phyloP scores from a whole-genome alignment of 1,284 basidiomycete genomes.

The Porogramme epimiltina region DNA sequence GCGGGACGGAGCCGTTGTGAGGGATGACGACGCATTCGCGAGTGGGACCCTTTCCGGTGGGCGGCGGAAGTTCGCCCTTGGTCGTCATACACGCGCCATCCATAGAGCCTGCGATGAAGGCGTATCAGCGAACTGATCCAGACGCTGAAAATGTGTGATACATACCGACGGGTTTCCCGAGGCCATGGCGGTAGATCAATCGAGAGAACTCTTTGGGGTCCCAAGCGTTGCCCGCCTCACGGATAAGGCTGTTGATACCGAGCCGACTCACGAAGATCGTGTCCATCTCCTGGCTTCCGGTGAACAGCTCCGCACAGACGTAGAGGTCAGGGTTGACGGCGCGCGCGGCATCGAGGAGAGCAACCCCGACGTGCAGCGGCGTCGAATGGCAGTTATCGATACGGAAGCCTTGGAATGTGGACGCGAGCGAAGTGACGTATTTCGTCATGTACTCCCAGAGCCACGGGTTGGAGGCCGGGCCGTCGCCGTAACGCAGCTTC shows the following conservation, averaged over 20 bases:
- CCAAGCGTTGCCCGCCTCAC: conserved; percentile 90
- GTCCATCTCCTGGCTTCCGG: conserved; percentile 94
- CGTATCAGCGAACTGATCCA: neutral
- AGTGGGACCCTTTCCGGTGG: conserved; percentile 77
- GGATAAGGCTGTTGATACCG: conserved; percentile 89
- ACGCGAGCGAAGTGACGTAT: conserved; percentile 82
- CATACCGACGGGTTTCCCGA: conserved; percentile 88
- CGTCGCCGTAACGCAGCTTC: conserved; percentile 90
- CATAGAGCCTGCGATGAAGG: conserved; percentile 73
- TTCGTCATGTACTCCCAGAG: conserved; percentile 93
- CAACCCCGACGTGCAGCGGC: conserved; percentile 90
- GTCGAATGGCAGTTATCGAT: conserved; percentile 99
- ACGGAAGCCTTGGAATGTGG: conserved; percentile 91
- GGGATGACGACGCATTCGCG: conserved; percentile 77
- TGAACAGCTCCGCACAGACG: conserved; percentile 96
- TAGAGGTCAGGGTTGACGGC: conserved; percentile 90
- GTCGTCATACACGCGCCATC: conserved; percentile 82
- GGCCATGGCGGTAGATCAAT: conserved; percentile 83
- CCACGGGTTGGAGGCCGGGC: conserved; percentile 86
- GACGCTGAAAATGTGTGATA: conserved; percentile 3
- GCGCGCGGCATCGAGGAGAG: conserved; percentile 90
- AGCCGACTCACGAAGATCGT: conserved; percentile 86
- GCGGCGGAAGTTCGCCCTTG: conserved; percentile 73
- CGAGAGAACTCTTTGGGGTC: conserved; percentile 88
- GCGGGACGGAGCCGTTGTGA: conserved; percentile 83